Percentiles rank a stretch among this genome's conserved stretches.
phyloP scores from a whole-genome alignment of 495 filamentous ascomycete species.

The Talaromyces thailandensis region DNA sequence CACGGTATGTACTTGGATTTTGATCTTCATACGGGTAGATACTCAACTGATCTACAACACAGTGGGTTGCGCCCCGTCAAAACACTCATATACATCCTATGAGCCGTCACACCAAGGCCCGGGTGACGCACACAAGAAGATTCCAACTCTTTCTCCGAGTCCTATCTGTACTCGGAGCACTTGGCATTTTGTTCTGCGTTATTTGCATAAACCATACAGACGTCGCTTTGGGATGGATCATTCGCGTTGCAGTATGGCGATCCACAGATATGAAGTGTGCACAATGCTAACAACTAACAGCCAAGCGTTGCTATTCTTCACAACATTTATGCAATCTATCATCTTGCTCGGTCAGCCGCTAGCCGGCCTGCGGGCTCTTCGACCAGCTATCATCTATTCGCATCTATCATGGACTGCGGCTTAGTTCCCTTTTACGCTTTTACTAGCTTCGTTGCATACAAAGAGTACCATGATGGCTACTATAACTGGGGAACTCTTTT shows the following conservation, averaged over 20 bases:
- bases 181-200: conserved; percentile 61
- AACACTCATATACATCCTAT: conserved; percentile 43
- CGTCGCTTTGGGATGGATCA: conserved; percentile 57
- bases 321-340: conserved; percentile 67
- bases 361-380: conserved; percentile 65
- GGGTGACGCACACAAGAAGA: conserved; percentile 55
- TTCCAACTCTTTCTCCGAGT: conserved; percentile 58
- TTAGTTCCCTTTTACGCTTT: conserved; percentile 73
- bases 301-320: conserved; percentile 63
- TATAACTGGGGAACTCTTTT: conserved; percentile 60
- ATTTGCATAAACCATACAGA: conserved; percentile 63
- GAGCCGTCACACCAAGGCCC: conserved; percentile 57
- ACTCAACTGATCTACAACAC: not conserved
- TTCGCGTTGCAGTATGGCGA: conserved; percentile 62
- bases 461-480: conserved; percentile 26
- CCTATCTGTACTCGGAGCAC: conserved; percentile 53
- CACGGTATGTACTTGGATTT: conserved; percentile 41
- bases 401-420: conserved; percentile 58
- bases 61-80: conserved; percentile 5
- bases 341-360: conserved; percentile 58
- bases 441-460: conserved; percentile 48
- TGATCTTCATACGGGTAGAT: not conserved
- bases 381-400: conserved; percentile 78
- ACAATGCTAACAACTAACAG: conserved; percentile 25
- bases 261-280: not conserved